Evolutionary conservation across 2,329 filamentous ascomycete species (phyloP).

Genomic region (Colletotrichum tofieldiae): DNA sequence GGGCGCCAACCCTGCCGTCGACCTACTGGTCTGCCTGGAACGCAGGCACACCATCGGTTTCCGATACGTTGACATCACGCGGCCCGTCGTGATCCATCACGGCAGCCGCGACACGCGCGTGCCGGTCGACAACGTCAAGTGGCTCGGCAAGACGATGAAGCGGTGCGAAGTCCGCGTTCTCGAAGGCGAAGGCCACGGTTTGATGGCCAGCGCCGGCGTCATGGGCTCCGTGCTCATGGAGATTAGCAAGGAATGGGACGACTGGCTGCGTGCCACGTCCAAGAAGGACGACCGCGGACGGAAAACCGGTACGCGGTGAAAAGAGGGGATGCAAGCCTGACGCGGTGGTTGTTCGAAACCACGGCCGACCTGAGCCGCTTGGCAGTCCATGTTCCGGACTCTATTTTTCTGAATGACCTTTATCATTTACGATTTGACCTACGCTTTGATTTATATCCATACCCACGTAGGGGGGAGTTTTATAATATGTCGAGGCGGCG

Average conservation of each 20-base stretch:
- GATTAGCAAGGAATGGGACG: constrained; percentile 94
- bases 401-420: constrained; percentile 14
- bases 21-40: constrained; percentile 93
- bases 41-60: constrained; percentile 94
- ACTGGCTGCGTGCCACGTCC: constrained; percentile 78
- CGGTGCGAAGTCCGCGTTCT: constrained; percentile 92
- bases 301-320: constrained; percentile 34
- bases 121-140: constrained; percentile 93
- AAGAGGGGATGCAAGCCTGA: not conserved
- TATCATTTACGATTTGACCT: constrained; percentile 15
- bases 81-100: constrained; percentile 93
- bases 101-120: constrained; percentile 92
- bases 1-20: constrained; percentile 93
- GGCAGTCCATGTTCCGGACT: constrained; percentile 1
- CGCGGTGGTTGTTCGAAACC: not conserved
- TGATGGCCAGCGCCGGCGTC: constrained; percentile 94
- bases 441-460: constrained; percentile 16
- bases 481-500: constrained; percentile 8
- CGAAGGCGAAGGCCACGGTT: constrained; percentile 91
- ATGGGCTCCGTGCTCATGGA: constrained; percentile 97
- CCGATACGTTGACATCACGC: constrained; percentile 95
- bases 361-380: not conserved
- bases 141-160: constrained; percentile 95
- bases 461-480: constrained; percentile 13
- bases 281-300: constrained; percentile 43